Base-by-base conservation (phyloP, 345 rosid species). In the Eucalyptus tenuipes region DNA sequence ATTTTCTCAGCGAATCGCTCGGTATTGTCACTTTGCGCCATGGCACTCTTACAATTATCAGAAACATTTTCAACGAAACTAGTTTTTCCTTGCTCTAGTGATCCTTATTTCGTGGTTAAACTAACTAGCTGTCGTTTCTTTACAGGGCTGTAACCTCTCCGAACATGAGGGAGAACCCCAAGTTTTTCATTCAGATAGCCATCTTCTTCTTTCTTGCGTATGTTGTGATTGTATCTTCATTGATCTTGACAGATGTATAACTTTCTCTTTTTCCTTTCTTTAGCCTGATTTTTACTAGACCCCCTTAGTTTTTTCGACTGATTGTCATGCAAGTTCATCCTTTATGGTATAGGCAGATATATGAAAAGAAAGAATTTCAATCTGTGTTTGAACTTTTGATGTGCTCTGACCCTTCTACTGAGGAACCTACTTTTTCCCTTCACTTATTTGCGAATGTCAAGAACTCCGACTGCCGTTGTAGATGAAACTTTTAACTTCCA, bases 91-190 rank as follows among this genome's bases (percentile, higher is more conserved):
- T 49, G 87, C 61, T 86, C 52, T 75, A 20, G 27, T 11, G 82
- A 37, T 71, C 45, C 14, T 3, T 17, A 20, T 10, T 37, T 6
- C 1, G 8, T 49, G 25, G 45, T 85, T 87, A n/a, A 85, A 44
- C 33, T n/a, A 49, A 85, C 13, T 85, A 68, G 57, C 86, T 87
- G 40, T 90, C 44, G 87, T 81, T 89, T 89, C 45, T 88, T 91
- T 90, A 89, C 96, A 98, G 99, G 96, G 95, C 99, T 33, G 99
- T 98, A 87, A 94, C 99, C 50, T 97, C 99, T 31, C 99, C 99
- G 53, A 98, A 98, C 95, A 95, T 98, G 99, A 95, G 99, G 91
- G 99, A 97, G 92, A 98, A 97, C 91, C 99, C 99, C 48, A 96
- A 96, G 92, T 93, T 97, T 88, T 93, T 96, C 87, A 90, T 96